Conservation (phyloP, 83 land plant genomes). For the Diphasiastrum complanatum region DNA sequence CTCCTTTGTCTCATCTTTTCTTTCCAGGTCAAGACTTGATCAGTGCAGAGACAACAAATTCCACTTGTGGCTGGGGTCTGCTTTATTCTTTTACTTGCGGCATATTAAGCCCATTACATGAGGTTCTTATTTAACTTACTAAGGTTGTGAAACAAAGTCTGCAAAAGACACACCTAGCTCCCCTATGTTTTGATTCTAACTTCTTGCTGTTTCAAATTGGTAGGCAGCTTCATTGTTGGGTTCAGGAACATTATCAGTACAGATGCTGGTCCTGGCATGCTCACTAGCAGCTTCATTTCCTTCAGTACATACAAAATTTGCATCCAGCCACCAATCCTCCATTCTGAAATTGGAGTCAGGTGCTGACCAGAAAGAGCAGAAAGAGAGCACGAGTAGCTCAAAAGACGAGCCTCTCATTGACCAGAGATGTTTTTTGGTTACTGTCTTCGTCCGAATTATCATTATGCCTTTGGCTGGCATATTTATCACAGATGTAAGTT, state of each 20-base stretch:
- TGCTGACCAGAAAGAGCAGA: too few relatives aligned
- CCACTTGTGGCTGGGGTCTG: neutral
- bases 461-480: too few relatives aligned
- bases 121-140: neutral
- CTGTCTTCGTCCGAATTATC: too few relatives aligned
- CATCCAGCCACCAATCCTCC: too few relatives aligned
- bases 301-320: too few relatives aligned
- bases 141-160: neutral
- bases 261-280: slow-evolving; percentile 12
- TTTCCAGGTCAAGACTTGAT: slow-evolving; percentile 15
- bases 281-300: slow-evolving; percentile 16
- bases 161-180: too few relatives aligned
- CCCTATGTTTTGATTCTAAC: neutral
- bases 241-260: slow-evolving; percentile 16
- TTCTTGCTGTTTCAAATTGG: neutral
- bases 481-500: too few relatives aligned
- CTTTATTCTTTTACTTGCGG: neutral
- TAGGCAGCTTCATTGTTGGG: slow-evolving; percentile 24
- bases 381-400: too few relatives aligned
- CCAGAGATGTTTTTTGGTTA: too few relatives aligned
- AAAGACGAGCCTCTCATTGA: too few relatives aligned
- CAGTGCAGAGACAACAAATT: too few relatives aligned
- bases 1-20: slow-evolving; percentile 34
- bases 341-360: too few relatives aligned
- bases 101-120: slow-evolving; percentile 3